Evolutionary conservation across 306 rosid species (phyloP), one percentile per base, ranked within the genome.

Genomic region (Sesbania bispinosa): DNA sequence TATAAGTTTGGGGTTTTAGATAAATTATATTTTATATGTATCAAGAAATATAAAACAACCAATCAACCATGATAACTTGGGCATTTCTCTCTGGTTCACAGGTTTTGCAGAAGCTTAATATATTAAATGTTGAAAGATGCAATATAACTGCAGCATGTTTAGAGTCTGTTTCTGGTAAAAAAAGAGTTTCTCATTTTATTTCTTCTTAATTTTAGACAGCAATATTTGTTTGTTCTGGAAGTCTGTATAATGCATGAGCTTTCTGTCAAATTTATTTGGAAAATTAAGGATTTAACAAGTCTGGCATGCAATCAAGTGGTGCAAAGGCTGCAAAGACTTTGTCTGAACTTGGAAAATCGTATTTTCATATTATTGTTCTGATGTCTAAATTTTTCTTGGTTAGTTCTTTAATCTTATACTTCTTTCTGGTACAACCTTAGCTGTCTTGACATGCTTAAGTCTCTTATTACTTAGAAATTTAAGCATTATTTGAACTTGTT

Each of bases 391-490:
- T 20, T 33, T 67, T 36, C 14, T 21, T 21, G 2, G 66, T 39
- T 21, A 75, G 52, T 19, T 70, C 51, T 29, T 15, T 58, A 18
- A 48, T 42, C 14, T 35, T 38, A 20, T 43, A 58, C 55, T 55
- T 75, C 8, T 74, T 59, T 58, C 53, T 47, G 41, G 21, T 54
- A 19, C 90, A 94, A 97, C 83, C 67, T 84, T 85, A 67, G 75
- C 81, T 36, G 73, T 85, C 29, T 81, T 94, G 77, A 82, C 72
- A 68, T 89, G 77, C 88, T 84, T 94, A 79, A 94, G 91, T 79
- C 91, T 94, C 65, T n/a, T n/a, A n/a, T n/a, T n/a, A n/a, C n/a
- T n/a, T n/a, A n/a, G n/a, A n/a, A n/a, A n/a, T n/a, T n/a, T n/a
- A n/a, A n/a, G n/a, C n/a, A n/a, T n/a, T n/a, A n/a, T n/a, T n/a